A percentile compares a stretch with the other conserved stretches of the same genome.
Evolutionary conservation across 768 basidiomycete species (phyloP).

Genomic region (Suillus sp.): DNA sequence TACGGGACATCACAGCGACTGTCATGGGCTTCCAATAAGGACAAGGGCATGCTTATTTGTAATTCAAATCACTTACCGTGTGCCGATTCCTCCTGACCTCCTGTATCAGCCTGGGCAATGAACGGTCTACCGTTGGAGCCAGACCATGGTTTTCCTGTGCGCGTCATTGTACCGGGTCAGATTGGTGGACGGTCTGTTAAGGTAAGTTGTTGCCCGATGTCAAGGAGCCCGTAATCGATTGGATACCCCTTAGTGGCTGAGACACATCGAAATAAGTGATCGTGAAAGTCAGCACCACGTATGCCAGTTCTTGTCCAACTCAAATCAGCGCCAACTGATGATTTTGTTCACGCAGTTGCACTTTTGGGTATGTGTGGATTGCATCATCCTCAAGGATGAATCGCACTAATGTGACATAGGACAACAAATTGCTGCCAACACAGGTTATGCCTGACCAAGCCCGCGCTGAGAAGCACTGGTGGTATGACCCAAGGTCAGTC

Average conservation of each 20-base stretch:
- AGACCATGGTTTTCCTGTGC: constrained; percentile 68
- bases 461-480: constrained; percentile 52
- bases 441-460: constrained; percentile 54
- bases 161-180: constrained; percentile 62
- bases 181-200: constrained; percentile 63
- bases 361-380: constrained; percentile 32
- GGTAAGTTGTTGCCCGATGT: constrained; percentile 16
- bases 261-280: constrained; percentile 51
- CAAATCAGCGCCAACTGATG: constrained; percentile 6
- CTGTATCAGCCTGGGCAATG: constrained; percentile 50
- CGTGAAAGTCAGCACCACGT: constrained; percentile 57
- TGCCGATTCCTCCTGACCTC: neutral
- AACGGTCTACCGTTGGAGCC: constrained; percentile 60
- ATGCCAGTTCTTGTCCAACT: constrained; percentile 20
- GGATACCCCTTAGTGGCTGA: constrained; percentile 49
- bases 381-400: neutral
- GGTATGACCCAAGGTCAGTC: constrained; percentile 49
- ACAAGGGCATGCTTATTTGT: constrained; percentile 53
- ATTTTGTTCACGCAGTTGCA: constrained; percentile 30
- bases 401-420: constrained; percentile 23
- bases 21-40: constrained; percentile 46
- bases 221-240: neutral
- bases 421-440: constrained; percentile 65
- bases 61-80: constrained; percentile 7
- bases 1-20: constrained; percentile 57